phyloP scores from a whole-genome alignment of 2,329 filamentous ascomycete genomes.

The Arachnopeziza araneosa region DNA sequence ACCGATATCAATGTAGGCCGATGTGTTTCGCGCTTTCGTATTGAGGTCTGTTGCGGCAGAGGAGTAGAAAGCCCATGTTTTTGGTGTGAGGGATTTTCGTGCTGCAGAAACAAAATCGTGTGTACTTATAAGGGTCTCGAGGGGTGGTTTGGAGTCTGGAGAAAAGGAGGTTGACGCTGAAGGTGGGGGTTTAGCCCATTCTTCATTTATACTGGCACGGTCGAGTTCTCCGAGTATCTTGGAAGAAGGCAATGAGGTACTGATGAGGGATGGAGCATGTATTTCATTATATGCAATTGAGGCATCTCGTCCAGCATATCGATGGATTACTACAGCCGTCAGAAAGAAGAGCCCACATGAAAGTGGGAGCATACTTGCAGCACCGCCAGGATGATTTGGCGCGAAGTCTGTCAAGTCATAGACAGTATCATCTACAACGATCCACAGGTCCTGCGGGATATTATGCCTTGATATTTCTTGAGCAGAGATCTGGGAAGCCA shows the following conservation, averaged over 20 bases:
- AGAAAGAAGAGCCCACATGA: neutral
- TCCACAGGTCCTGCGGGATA: constrained; percentile 51
- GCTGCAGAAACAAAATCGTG: constrained; percentile 58
- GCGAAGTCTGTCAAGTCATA: constrained; percentile 64
- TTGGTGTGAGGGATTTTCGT: constrained; percentile 47
- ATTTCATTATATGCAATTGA: constrained; percentile 47
- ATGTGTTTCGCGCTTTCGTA: constrained; percentile 52
- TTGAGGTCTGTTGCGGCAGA: constrained; percentile 65
- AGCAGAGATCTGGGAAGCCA: constrained; percentile 31
- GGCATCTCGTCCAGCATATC: constrained; percentile 49
- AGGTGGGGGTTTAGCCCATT: constrained; percentile 38
- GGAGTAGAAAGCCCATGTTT: constrained; percentile 66
- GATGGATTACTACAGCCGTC: constrained; percentile 37
- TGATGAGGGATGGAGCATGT: constrained; percentile 44
- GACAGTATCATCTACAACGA: constrained; percentile 61
- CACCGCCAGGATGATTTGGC: constrained; percentile 56
- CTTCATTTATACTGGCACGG: constrained; percentile 37
- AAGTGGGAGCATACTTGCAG: constrained; percentile 39
- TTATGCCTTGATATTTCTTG: constrained; percentile 45
- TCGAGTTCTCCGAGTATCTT: constrained; percentile 47
- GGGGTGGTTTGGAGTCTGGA: constrained; percentile 31
- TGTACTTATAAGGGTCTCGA: constrained; percentile 50
- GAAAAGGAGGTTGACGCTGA: constrained; percentile 20
- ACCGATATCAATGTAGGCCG: constrained; percentile 49
- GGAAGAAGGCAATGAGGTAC: constrained; percentile 36